These are phyloP conservation scores for Tricholoma flavovirens DNA, from an alignment of 768 basidiomycete genomes.

Conservation along the genomic window DNA sequence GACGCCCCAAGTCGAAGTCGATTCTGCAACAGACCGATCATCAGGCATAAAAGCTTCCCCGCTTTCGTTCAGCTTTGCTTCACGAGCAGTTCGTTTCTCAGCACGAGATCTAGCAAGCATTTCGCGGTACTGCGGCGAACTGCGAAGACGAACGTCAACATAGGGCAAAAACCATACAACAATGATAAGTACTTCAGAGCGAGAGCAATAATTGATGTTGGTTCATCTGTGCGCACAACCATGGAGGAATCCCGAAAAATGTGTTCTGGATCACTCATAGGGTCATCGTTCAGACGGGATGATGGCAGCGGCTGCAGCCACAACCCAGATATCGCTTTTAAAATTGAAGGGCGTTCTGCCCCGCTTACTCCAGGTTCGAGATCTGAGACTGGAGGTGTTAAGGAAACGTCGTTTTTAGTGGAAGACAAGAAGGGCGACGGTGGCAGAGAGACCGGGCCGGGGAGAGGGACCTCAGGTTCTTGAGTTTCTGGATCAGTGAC, in stretches of 20 bases:
- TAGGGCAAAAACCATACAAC: not conserved
- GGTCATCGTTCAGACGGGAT: slow-evolving; percentile 62
- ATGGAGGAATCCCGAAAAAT: slow-evolving; percentile 93
- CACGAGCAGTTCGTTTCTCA: slow-evolving; percentile 65
- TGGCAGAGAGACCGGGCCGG: slow-evolving; percentile 37
- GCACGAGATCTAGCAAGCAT: slow-evolving; percentile 72
- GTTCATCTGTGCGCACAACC: slow-evolving; percentile 94
- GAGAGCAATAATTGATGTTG: slow-evolving; percentile 95
- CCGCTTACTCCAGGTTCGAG: slow-evolving; percentile 44
- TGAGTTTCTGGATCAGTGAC: slow-evolving; percentile 10
- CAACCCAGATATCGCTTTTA: slow-evolving; percentile 79
- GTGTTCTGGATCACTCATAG: slow-evolving; percentile 78
- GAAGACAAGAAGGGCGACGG: slow-evolving; percentile 53
- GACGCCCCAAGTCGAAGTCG: slow-evolving; percentile 88
- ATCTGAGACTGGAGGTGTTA: slow-evolving; percentile 47
- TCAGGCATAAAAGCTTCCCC: slow-evolving; percentile 92
- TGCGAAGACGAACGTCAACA: slow-evolving; percentile 22
- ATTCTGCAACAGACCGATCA: slow-evolving; percentile 74
- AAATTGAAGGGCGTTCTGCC: slow-evolving; percentile 64
- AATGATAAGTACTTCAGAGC: slow-evolving; percentile 69
- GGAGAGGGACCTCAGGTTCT: slow-evolving; percentile 16
- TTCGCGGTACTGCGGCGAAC: slow-evolving; percentile 79
- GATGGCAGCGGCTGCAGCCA: slow-evolving; percentile 59
- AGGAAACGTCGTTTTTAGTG: slow-evolving; percentile 29
- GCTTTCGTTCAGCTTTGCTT: slow-evolving; percentile 53